phyloP scores from a whole-genome alignment of 169 alveolate species.

The Cyclospora cayetanensis region DNA sequence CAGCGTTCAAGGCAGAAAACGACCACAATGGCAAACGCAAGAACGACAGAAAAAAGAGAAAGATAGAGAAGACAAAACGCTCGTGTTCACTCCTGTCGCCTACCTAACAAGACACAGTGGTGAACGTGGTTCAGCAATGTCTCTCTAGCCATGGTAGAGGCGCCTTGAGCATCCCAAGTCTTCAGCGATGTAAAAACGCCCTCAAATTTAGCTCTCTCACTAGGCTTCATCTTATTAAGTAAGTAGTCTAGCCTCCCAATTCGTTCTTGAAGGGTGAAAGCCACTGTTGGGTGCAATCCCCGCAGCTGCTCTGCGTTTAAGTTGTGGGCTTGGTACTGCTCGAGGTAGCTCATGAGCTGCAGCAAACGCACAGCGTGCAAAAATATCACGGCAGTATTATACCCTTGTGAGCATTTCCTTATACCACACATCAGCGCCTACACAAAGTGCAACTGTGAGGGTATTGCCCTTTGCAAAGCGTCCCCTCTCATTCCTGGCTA shows the following conservation, averaged over 20 bases:
- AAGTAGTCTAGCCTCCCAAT: not conserved
- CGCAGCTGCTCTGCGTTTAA: not conserved
- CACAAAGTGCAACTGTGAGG: too few relatives aligned
- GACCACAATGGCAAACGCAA: too few relatives aligned
- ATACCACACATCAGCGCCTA: too few relatives aligned
- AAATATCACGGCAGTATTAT: too few relatives aligned
- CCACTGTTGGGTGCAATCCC: not conserved
- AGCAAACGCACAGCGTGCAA: not conserved
- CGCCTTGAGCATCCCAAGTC: not conserved
- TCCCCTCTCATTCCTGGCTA: too few relatives aligned
- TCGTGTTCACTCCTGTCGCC: too few relatives aligned
- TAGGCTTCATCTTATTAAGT: not conserved
- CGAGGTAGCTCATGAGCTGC: constrained; percentile 21
- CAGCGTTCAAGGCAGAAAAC: too few relatives aligned
- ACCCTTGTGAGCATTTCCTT: too few relatives aligned
- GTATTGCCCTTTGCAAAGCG: too few relatives aligned
- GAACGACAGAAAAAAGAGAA: too few relatives aligned
- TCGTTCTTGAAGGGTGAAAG: not conserved
- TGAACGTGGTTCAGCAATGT: not conserved
- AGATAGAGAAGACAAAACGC: too few relatives aligned
- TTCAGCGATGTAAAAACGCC: not conserved
- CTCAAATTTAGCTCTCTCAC: not conserved
- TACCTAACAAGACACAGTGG: constrained; percentile 19
- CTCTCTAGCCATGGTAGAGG: constrained; percentile 6
- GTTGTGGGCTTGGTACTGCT: constrained; percentile 1